phyloP scores from a whole-genome alignment of 495 filamentous ascomycete species.

The Cercophora scortea region DNA sequence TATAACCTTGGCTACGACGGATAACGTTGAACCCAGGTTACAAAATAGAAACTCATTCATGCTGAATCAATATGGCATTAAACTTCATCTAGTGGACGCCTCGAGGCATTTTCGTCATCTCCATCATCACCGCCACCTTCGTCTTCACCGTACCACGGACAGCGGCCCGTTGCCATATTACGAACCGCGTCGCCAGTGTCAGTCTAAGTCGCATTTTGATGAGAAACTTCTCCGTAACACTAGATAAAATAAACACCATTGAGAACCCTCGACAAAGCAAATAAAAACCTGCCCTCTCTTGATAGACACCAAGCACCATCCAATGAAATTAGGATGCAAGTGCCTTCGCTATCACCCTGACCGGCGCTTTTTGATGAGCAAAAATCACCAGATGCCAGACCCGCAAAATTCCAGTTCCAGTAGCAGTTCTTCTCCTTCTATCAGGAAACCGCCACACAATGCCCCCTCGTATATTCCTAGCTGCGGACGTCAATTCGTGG shows the following conservation, averaged over 20 bases:
- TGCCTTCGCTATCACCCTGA: conserved; percentile 8
- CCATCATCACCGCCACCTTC: too few species aligned
- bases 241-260: conserved; percentile 23
- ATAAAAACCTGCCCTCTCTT: conserved; percentile 21
- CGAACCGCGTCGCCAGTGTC: too few species aligned
- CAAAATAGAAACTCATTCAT: background rate
- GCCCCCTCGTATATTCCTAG: conserved; percentile 14
- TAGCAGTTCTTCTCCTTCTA: conserved; percentile 19
- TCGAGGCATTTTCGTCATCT: too few species aligned
- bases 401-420: conserved; percentile 13
- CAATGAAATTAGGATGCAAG: conserved; percentile 20
- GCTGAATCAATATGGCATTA: too few species aligned
- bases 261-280: conserved; percentile 11
- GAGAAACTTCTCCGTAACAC: conserved; percentile 17
- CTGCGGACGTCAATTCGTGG: conserved; percentile 17
- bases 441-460: conserved; percentile 18
- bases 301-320: conserved; percentile 23
- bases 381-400: conserved; percentile 21
- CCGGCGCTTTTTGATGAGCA: conserved; percentile 21
- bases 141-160: too few species aligned
- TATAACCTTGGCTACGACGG: background rate
- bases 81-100: too few species aligned
- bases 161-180: too few species aligned
- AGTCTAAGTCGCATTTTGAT: conserved; percentile 27
- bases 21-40: background rate